Percentiles rank a stretch among this genome's conserved stretches.
phyloP scores from a whole-genome alignment of 805 yeast species.

The Yamadazyma phyllophila region DNA sequence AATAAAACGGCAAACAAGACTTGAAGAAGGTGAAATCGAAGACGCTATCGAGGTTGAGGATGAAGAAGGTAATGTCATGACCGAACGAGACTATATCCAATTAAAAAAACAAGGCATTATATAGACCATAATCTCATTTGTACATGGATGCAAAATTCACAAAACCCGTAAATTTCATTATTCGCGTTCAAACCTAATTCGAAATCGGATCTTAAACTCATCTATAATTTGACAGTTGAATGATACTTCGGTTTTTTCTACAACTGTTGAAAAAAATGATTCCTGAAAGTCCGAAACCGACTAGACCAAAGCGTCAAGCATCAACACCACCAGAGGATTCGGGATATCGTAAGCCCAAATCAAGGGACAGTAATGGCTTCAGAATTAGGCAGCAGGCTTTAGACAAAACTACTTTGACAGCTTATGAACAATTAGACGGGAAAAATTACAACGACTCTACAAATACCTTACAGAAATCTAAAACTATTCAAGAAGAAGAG shows the following conservation, averaged over 20 bases:
- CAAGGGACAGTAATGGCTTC: conserved; percentile 48
- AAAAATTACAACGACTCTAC: conserved; percentile 18
- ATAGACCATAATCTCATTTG: conserved; percentile 24
- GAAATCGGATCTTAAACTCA: background rate
- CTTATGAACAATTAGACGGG: conserved; percentile 42
- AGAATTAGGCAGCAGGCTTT: conserved; percentile 42
- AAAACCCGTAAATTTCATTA: background rate
- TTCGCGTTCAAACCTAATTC: background rate
- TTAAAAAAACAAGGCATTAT: conserved; percentile 84
- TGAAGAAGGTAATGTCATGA: conserved; percentile 89
- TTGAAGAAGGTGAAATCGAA: conserved; percentile 44
- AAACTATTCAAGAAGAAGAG: conserved; percentile 52
- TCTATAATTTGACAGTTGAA: background rate
- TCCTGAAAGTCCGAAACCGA: background rate
- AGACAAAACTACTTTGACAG: conserved; percentile 42
- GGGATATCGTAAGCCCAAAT: conserved; percentile 5
- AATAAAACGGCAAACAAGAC: conserved; percentile 35
- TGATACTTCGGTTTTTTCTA: background rate
- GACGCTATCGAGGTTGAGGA: conserved; percentile 82
- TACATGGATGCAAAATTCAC: conserved; percentile 6
- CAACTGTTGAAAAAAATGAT: conserved; percentile 1
- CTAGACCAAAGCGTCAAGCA: conserved; percentile 14
- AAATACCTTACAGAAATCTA: conserved; percentile 21
- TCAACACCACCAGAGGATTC: conserved; percentile 13
- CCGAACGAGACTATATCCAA: conserved; percentile 76